phyloP scores from a whole-genome alignment of 257 asterid genomes.

The Nicotiana tomentosiformis region DNA sequence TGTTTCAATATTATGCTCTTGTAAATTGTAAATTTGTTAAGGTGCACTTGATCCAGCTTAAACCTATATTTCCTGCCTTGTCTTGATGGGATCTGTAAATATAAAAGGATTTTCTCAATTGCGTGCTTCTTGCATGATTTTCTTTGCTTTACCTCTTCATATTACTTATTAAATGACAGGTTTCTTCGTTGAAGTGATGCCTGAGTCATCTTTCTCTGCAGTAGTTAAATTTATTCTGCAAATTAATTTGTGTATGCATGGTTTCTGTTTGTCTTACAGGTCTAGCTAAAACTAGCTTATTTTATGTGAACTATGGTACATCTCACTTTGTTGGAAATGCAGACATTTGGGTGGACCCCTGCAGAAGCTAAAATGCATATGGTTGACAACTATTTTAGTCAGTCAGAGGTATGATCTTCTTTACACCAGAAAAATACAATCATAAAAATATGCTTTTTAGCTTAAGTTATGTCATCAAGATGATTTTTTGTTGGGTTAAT shows the following conservation, averaged over 20 bases:
- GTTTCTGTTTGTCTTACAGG: not conserved
- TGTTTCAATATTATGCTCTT: not conserved
- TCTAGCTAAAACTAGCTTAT: not conserved
- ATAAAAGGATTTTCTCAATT: not conserved
- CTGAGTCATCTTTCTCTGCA: not conserved
- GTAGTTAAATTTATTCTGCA: not conserved
- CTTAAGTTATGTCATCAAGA: not conserved
- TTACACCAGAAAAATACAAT: not conserved
- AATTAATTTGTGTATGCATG: not conserved
- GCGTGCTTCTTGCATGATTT: not conserved
- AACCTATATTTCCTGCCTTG: not conserved
- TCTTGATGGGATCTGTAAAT: not conserved
- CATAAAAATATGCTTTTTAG: not conserved
- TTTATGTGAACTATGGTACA: not conserved
- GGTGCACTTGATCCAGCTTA: not conserved
- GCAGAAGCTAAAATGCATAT: slow-evolving; percentile 88
- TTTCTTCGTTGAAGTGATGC: not conserved
- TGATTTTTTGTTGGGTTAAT: not conserved
- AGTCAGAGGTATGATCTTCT: slow-evolving; percentile 57
- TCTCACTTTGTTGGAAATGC: slow-evolving; percentile 15
- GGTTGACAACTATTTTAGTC: slow-evolving; percentile 69
- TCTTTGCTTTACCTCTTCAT: not conserved
- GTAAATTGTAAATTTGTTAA: not conserved
- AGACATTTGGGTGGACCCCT: slow-evolving; percentile 94
- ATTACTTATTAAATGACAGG: not conserved